phyloP scores from a whole-genome alignment of 108 stramenopile species.

The Asterionellopsis glacialis region DNA sequence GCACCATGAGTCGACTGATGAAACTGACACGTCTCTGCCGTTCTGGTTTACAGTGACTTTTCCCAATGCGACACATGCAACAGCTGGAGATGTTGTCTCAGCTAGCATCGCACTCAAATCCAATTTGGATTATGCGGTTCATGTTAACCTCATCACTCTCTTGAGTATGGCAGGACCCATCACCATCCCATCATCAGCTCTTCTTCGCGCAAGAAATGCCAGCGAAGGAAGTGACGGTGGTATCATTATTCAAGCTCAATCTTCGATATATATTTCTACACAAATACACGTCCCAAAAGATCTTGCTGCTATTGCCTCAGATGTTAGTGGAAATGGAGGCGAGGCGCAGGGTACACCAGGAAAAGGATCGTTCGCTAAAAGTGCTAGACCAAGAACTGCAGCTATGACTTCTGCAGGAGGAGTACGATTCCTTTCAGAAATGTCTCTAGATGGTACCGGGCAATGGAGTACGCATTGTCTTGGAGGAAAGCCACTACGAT shows the following conservation, averaged over 20 bases:
- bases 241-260: constrained; percentile 31
- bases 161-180: constrained; percentile 30
- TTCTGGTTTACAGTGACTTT: constrained; percentile 73
- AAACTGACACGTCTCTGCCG: constrained; percentile 33
- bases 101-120: constrained; percentile 64
- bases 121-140: constrained; percentile 51
- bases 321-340: constrained; percentile 32
- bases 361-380: constrained; percentile 33
- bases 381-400: constrained; percentile 31
- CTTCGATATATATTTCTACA: constrained; percentile 23
- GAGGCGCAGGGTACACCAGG: constrained; percentile 20
- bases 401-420: constrained; percentile 42
- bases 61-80: constrained; percentile 58
- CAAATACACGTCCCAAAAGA: constrained; percentile 33
- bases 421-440: constrained; percentile 70
- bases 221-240: constrained; percentile 23
- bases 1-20: constrained; percentile 27
- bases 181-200: constrained; percentile 16
- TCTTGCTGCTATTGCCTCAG: constrained; percentile 18
- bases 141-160: constrained; percentile 39
- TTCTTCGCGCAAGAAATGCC: constrained; percentile 25
- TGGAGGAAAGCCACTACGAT: constrained; percentile 68
- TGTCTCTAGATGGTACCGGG: constrained; percentile 13
- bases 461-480: constrained; percentile 38
- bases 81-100: constrained; percentile 48